A percentile compares a stretch with the other conserved stretches of the same genome.
phyloP scores from a whole-genome alignment of 305 asterid species.

The Fraxinus sp. region DNA sequence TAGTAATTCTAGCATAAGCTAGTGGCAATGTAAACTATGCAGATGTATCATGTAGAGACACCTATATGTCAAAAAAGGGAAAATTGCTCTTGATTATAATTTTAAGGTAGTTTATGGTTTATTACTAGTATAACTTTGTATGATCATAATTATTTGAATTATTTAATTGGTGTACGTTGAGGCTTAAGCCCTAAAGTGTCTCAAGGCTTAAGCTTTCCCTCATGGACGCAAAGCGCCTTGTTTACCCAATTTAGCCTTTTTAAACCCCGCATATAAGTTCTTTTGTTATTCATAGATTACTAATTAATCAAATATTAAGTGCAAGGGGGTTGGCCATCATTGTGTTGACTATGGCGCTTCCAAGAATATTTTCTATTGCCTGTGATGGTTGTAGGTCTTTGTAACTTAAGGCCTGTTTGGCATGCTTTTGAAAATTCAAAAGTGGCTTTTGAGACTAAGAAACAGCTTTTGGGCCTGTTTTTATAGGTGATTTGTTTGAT shows the following conservation, averaged over 20 bases:
- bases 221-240: not conserved
- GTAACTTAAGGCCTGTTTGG: not conserved
- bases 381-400: not conserved
- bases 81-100: not conserved
- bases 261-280: not conserved
- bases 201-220: not conserved
- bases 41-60: not conserved
- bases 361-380: not conserved
- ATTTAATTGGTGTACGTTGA: not conserved
- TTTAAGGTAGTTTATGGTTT: not conserved
- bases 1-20: not conserved
- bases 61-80: not conserved
- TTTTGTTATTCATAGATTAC: not conserved
- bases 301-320: not conserved
- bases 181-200: not conserved
- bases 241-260: not conserved
- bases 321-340: not conserved
- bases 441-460: too few relatives aligned
- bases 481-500: too few relatives aligned
- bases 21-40: not conserved
- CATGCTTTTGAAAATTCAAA: too few relatives aligned
- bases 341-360: not conserved
- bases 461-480: too few relatives aligned
- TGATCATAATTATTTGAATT: not conserved
- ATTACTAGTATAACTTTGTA: not conserved